A percentile compares a stretch with the other conserved stretches of the same genome.
Evolutionary conservation across 1,284 basidiomycete genomes (phyloP).

Genomic region (Ceratorhiza oryzae-sativae): DNA sequence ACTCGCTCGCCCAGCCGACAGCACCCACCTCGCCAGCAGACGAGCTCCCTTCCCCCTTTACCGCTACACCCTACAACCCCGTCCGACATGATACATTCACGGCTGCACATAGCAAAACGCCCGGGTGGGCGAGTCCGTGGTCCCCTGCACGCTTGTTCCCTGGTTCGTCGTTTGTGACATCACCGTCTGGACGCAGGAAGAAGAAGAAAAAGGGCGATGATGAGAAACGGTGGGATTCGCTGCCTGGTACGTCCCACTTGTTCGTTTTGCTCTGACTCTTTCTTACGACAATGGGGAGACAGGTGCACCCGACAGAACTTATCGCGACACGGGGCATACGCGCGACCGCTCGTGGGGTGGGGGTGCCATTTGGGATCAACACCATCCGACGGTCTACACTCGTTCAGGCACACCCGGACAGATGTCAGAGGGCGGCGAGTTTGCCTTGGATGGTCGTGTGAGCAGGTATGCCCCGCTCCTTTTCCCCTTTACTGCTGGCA

Average conservation of each 20-base stretch:
- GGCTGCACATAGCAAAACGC: slow-evolving; percentile 61
- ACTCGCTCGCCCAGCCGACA: neutral
- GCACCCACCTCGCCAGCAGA: neutral
- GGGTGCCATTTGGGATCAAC: slow-evolving; percentile 2
- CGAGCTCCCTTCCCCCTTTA: neutral
- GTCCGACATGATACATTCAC: slow-evolving; percentile 58
- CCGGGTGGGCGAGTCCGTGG: slow-evolving; percentile 75
- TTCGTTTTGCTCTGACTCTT: neutral
- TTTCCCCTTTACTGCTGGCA: neutral
- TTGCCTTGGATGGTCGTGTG: slow-evolving; percentile 27
- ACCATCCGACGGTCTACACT: slow-evolving; percentile 4
- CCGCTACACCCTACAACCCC: slow-evolving; percentile 45
- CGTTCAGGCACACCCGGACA: slow-evolving; percentile 25
- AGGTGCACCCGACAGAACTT: slow-evolving; percentile 32
- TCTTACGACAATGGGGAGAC: neutral
- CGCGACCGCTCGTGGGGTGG: slow-evolving; percentile 31
- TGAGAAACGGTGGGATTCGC: slow-evolving; percentile 30
- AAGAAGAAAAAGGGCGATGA: slow-evolving; percentile 10
- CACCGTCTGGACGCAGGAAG: neutral
- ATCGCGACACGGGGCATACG: slow-evolving; percentile 23
- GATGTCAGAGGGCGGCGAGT: slow-evolving; percentile 16
- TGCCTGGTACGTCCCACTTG: slow-evolving; percentile 15
- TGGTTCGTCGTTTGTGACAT: neutral
- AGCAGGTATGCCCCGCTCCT: slow-evolving; percentile 24
- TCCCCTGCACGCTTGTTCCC: slow-evolving; percentile 52